phyloP scores from a whole-genome alignment of 768 basidiomycete species.

The Tephrocybe rancida region DNA sequence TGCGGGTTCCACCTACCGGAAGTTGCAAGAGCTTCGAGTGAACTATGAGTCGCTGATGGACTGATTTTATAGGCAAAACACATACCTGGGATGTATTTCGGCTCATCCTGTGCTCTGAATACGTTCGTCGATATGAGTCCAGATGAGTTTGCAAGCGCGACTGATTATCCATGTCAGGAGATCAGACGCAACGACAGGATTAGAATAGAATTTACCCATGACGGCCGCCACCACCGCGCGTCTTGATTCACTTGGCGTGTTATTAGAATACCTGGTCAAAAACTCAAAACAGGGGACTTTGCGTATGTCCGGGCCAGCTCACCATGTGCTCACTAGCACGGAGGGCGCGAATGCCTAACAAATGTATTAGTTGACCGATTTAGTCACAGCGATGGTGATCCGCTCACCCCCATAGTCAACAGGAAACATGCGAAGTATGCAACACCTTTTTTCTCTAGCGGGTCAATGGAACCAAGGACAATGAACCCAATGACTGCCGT shows the following conservation, averaged over 20 bases:
- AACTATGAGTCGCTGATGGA: neutral
- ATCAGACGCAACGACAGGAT: neutral
- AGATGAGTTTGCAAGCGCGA: slow-evolving; percentile 49
- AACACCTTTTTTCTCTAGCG: slow-evolving; percentile 36
- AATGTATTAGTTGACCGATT: neutral
- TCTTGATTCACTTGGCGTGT: slow-evolving; percentile 49
- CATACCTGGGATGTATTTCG: slow-evolving; percentile 47
- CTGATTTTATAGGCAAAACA: neutral
- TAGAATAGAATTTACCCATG: slow-evolving; percentile 35
- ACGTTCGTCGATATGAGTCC: slow-evolving; percentile 56
- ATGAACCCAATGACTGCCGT: slow-evolving; percentile 43
- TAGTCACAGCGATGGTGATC: neutral
- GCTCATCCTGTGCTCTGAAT: slow-evolving; percentile 51
- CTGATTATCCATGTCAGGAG: slow-evolving; percentile 22
- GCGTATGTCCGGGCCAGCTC: slow-evolving; percentile 8
- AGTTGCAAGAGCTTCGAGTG: slow-evolving; percentile 39
- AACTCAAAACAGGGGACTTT: neutral
- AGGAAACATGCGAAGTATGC: slow-evolving; percentile 61
- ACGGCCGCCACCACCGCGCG: slow-evolving; percentile 53
- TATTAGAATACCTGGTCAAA: slow-evolving; percentile 43
- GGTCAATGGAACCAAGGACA: slow-evolving; percentile 47
- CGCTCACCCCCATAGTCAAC: slow-evolving; percentile 47
- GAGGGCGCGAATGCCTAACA: slow-evolving; percentile 48
- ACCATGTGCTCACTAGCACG: slow-evolving; percentile 46
- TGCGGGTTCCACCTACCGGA: slow-evolving; percentile 34